Evolutionary conservation across 2,329 filamentous ascomycete species (phyloP).

Genomic region (Hypoxylon rubiginosum): DNA sequence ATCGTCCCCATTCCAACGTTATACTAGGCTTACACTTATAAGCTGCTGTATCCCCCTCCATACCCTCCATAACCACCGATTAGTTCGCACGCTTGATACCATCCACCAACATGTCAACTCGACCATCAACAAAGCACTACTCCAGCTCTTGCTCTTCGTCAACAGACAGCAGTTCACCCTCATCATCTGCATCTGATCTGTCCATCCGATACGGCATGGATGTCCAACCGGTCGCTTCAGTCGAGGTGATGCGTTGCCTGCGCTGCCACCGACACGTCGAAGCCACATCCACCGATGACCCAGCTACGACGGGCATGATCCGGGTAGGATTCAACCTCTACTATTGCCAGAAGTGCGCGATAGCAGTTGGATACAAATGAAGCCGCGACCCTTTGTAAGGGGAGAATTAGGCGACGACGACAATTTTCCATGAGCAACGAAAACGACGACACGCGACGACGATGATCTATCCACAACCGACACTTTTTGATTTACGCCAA

Average conservation of each 20-base stretch:
- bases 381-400: conserved; percentile 12
- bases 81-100: conserved; percentile 15
- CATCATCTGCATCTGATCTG: conserved; percentile 59
- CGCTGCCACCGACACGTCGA: conserved; percentile 74
- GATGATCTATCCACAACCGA: conserved; percentile 16
- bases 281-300: conserved; percentile 72
- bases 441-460: conserved; percentile 3
- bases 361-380: conserved; percentile 74
- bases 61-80: conserved; percentile 12
- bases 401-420: conserved; percentile 13
- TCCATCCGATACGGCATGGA: conserved; percentile 64
- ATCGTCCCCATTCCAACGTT: conserved; percentile 31
- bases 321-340: conserved; percentile 75
- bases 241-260: conserved; percentile 64
- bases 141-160: conserved; percentile 56
- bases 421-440: background rate
- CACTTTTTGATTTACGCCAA: conserved; percentile 9
- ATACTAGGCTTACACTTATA: conserved; percentile 30
- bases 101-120: conserved; percentile 48
- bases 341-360: conserved; percentile 75
- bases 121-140: conserved; percentile 56
- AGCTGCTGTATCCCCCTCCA: conserved; percentile 23
- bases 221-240: conserved; percentile 62
- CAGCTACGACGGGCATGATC: conserved; percentile 71
- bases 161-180: conserved; percentile 47